phyloP scores from a whole-genome alignment of 495 filamentous ascomycete genomes.

The Aspergillus bertholletiae region DNA sequence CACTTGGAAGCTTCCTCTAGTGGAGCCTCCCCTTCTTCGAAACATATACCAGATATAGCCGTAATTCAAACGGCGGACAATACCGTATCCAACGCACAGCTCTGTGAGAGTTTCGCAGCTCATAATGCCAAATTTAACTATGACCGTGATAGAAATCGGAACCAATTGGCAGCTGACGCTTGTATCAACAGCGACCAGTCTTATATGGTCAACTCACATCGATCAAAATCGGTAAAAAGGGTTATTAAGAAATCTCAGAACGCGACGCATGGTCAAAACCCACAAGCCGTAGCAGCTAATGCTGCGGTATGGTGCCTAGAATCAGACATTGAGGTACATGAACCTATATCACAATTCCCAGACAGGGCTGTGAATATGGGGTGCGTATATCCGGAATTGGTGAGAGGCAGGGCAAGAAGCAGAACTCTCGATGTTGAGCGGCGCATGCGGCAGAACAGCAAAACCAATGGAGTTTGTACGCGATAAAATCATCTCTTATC shows the following conservation, averaged over 20 bases:
- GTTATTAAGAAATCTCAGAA: background rate
- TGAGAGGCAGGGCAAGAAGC: slow-evolving; percentile 30
- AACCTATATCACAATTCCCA: background rate
- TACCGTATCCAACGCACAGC: background rate
- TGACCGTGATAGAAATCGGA: background rate
- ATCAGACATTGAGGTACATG: background rate
- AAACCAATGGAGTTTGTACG: slow-evolving; percentile 17
- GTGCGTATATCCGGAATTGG: slow-evolving; percentile 6
- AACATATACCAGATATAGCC: background rate
- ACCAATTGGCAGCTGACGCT: background rate
- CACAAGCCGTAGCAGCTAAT: background rate
- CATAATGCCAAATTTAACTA: background rate
- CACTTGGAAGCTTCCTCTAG: slow-evolving; percentile 1
- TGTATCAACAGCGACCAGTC: background rate
- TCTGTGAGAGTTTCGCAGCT: background rate
- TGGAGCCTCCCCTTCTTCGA: background rate
- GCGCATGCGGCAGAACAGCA: slow-evolving; percentile 20
- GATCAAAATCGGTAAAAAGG: background rate
- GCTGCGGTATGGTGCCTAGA: background rate
- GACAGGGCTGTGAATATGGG: background rate
- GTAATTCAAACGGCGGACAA: background rate
- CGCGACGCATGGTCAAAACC: background rate
- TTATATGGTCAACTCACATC: background rate
- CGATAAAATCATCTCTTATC: slow-evolving; percentile 14
- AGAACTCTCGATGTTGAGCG: slow-evolving; percentile 26